A percentile compares a stretch with the other conserved stretches of the same genome.
These are phyloP conservation scores for Botrytis porri DNA, from an alignment of 2,329 filamentous ascomycete genomes.

Conservation along the genomic window DNA sequence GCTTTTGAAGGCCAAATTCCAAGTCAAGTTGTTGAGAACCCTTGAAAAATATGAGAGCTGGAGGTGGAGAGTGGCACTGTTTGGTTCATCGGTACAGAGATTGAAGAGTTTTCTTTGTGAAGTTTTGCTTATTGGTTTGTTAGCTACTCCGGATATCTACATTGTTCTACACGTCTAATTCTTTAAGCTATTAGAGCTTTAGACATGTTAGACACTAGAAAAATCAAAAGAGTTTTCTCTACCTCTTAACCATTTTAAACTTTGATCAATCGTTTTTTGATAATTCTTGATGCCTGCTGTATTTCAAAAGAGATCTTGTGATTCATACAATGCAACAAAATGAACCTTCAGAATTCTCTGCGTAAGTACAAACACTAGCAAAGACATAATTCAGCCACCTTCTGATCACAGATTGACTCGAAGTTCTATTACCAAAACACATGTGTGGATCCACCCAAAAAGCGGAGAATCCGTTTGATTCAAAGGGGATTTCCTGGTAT, in stretches of 20 bases:
- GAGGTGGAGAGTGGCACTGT: background rate
- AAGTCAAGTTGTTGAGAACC: background rate
- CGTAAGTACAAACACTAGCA: background rate
- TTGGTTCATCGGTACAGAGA: background rate
- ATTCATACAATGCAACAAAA: background rate
- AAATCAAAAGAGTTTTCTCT: background rate
- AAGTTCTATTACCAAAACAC: background rate
- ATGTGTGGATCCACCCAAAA: background rate
- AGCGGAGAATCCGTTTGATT: background rate
- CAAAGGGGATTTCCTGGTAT: background rate
- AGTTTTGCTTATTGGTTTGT: background rate
- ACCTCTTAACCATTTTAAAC: background rate
- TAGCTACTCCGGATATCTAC: background rate
- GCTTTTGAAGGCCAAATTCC: background rate
- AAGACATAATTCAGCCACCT: background rate
- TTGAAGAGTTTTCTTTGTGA: background rate
- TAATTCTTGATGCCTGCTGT: too few species aligned
- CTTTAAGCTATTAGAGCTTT: background rate
- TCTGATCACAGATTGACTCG: background rate
- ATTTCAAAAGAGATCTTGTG: background rate
- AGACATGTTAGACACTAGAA: background rate
- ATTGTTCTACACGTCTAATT: background rate
- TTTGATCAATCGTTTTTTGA: background rate
- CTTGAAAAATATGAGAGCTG: rapidly evolving
- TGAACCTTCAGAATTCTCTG: background rate